A percentile compares a stretch with the other conserved stretches of the same genome.
phyloP scores from a whole-genome alignment of 2,329 filamentous ascomycete genomes.

The Sporothrix euskadiensis region DNA sequence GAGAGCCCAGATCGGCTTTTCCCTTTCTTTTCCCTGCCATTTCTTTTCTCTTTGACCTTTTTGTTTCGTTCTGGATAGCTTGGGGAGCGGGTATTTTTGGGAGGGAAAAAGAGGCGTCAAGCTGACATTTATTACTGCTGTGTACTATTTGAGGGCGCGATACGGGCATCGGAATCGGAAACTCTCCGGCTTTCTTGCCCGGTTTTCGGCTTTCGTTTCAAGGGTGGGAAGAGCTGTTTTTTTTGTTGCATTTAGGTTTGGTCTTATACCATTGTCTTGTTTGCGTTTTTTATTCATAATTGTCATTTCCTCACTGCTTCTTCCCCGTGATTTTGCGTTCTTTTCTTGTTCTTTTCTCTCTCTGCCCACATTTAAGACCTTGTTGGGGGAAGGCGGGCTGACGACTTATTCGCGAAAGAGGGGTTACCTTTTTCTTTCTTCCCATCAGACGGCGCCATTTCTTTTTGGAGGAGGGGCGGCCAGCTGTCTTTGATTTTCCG shows the following conservation, averaged over 20 bases:
- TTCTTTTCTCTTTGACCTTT: neutral
- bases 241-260: neutral
- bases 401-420: neutral
- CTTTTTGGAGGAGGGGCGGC: neutral
- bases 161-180: slow-evolving; percentile 7
- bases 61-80: neutral
- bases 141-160: neutral
- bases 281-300: neutral
- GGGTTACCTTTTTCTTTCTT: neutral
- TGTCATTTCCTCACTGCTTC: neutral
- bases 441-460: slow-evolving; percentile 5
- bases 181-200: neutral
- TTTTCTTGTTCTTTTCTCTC: neutral
- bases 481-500: neutral
- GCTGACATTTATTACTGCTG: neutral
- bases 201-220: neutral
- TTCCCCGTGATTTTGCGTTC: neutral
- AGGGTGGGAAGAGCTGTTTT: neutral
- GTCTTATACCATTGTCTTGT: neutral
- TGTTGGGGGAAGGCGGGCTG: slow-evolving; percentile 12
- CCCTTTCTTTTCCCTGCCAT: neutral
- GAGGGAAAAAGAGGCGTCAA: neutral
- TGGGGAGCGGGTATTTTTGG: neutral
- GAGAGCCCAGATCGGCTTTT: neutral
- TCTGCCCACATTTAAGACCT: neutral